These are phyloP conservation scores for Amphicarpaea edgeworthii DNA, from an alignment of 306 rosid species.

Conservation along the genomic window DNA sequence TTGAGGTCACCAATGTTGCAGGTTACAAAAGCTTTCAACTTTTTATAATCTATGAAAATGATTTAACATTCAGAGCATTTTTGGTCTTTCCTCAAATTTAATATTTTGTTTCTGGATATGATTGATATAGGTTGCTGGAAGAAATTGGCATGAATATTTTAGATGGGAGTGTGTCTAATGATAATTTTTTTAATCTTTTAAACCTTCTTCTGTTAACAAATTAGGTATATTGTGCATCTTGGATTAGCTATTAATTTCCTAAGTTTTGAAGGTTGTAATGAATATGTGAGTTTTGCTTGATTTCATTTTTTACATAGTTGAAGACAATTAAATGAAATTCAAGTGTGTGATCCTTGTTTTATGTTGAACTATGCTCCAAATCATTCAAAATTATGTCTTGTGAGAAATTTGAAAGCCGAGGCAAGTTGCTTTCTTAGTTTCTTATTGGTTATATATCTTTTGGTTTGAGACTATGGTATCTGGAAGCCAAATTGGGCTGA, in stretches of 20 bases:
- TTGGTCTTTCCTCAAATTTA: constrained; percentile 37
- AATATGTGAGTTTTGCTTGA: constrained; percentile 19
- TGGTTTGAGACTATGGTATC: not conserved
- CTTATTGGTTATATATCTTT: not conserved
- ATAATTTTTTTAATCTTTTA: constrained; percentile 1
- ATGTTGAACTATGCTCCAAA: constrained; percentile 35
- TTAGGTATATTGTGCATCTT: constrained; percentile 21
- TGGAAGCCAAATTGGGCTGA: not conserved
- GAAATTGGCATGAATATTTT: constrained; percentile 20
- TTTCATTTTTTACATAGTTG: not conserved
- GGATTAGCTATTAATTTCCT: constrained; percentile 11
- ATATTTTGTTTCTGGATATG: constrained; percentile 35
- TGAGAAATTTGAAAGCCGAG: constrained; percentile 22
- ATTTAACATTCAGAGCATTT: constrained; percentile 22
- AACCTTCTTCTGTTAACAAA: constrained; percentile 1
- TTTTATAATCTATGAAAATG: constrained; percentile 24
- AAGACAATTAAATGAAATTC: constrained; percentile 28
- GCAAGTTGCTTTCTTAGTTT: not conserved
- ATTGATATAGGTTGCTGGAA: constrained; percentile 29
- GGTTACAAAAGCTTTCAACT: constrained; percentile 56
- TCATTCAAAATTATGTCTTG: constrained; percentile 23
- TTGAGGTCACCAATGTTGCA: constrained; percentile 97
- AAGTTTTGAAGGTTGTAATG: constrained; percentile 24
- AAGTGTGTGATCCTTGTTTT: constrained; percentile 27
- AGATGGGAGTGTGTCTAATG: constrained; percentile 1